Evolutionary conservation across 768 basidiomycete species (phyloP).

Genomic region (Lactarius akahatsu): DNA sequence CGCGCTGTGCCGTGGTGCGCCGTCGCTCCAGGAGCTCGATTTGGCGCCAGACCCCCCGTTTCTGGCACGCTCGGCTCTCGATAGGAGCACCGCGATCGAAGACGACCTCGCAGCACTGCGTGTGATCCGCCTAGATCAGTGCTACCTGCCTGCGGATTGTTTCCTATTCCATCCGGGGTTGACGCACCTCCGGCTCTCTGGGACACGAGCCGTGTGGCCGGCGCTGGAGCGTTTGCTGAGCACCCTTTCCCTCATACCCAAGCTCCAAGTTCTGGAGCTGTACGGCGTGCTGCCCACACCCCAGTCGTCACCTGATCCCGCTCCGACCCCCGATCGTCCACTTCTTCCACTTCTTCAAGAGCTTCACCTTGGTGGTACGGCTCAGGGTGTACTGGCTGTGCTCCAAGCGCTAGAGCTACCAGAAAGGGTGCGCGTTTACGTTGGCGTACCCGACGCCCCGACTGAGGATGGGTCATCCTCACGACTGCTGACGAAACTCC

Average conservation of each 20-base stretch:
- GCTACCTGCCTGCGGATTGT: conserved; percentile 1
- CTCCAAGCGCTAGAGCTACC: conserved; percentile 6
- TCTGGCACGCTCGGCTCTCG: conserved; percentile 2
- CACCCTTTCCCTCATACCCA: conserved; percentile 14
- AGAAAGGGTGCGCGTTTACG: conserved; percentile 6
- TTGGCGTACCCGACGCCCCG: conserved; percentile 3
- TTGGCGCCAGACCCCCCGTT: conserved; percentile 12
- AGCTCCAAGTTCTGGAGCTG: conserved; percentile 15
- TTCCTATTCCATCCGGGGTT: conserved; percentile 11
- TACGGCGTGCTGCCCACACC: conserved; percentile 10
- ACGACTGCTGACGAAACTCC: conserved; percentile 11
- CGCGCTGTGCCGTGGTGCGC: conserved; percentile 6
- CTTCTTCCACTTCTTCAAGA: conserved; percentile 12
- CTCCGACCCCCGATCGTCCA: background rate
- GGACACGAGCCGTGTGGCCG: conserved; percentile 5
- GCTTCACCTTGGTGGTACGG: conserved; percentile 10
- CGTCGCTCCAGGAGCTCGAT: conserved; percentile 22
- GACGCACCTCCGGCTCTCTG: conserved; percentile 19
- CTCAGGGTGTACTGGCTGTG: conserved; percentile 7
- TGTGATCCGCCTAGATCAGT: conserved; percentile 12
- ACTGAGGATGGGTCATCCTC: conserved; percentile 5
- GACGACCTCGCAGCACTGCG: conserved; percentile 2
- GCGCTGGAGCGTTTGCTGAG: conserved; percentile 9
- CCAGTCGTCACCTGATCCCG: background rate
- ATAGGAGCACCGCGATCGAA: background rate